A percentile compares a stretch with the other conserved stretches of the same genome.
Conservation (phyloP, 2,329 filamentous ascomycete species). For the Colletotrichum camelliae region DNA sequence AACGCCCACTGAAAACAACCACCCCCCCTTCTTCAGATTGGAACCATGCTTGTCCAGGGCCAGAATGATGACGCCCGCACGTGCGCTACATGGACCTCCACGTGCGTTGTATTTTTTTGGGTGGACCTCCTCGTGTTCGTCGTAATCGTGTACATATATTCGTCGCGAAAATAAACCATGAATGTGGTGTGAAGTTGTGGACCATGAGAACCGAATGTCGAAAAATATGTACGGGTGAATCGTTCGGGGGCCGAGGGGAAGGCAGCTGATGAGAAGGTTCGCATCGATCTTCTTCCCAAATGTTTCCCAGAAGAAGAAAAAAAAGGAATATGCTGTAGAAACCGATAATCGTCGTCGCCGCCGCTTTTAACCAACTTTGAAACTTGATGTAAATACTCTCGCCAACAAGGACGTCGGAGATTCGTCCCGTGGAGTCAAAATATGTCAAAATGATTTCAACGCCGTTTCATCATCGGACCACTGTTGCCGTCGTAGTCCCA, state of each 20-base stretch:
- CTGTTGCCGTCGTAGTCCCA: conserved; percentile 60
- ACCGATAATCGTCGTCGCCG: neutral
- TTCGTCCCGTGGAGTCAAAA: neutral
- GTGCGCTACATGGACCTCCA: neutral
- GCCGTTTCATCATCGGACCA: conserved; percentile 30
- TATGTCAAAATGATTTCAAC: conserved; percentile 4
- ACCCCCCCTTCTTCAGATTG: neutral
- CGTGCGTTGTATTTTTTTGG: neutral
- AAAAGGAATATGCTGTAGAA: neutral
- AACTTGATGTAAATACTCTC: neutral
- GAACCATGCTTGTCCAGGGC: neutral
- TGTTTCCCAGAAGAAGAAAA: neutral
- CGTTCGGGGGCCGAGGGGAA: neutral
- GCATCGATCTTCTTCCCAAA: neutral
- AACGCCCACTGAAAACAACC: neutral
- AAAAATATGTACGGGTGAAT: conserved; percentile 13
- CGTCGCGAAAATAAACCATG: conserved; percentile 14
- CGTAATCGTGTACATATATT: conserved; percentile 21
- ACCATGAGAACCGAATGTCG: conserved; percentile 4
- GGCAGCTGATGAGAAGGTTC: neutral
- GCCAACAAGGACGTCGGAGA: neutral
- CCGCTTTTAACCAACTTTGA: neutral
- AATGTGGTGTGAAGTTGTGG: neutral
- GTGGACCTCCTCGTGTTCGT: conserved; percentile 7
- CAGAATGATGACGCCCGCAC: conserved; percentile 1